phyloP scores from a whole-genome alignment of 768 basidiomycete species.

The Serendipita sp. region DNA sequence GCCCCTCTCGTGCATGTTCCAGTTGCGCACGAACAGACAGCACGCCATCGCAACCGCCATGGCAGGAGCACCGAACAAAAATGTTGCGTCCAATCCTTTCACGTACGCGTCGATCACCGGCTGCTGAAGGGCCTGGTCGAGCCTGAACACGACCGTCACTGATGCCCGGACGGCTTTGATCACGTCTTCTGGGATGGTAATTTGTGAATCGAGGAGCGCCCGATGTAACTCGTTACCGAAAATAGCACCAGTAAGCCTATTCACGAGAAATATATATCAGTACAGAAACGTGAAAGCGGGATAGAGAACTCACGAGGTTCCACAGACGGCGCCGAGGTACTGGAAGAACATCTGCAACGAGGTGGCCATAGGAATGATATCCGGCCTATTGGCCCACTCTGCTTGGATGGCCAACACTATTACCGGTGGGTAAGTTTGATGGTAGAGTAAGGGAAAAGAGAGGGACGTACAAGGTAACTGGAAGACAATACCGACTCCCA shows the following conservation, averaged over 20 bases:
- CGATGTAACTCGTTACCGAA: not conserved
- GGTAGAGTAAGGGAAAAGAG: not conserved
- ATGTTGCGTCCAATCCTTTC: not conserved
- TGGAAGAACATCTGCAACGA: constrained; percentile 7
- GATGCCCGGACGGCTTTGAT: not conserved
- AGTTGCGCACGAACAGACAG: not conserved
- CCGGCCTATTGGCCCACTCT: constrained; percentile 1
- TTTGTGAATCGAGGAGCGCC: not conserved
- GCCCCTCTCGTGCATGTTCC: not conserved
- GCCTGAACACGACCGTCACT: not conserved
- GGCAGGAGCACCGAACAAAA: not conserved
- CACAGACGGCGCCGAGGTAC: constrained; percentile 6
- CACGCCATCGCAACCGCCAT: not conserved
- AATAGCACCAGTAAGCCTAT: not conserved
- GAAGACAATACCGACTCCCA: constrained; percentile 13
- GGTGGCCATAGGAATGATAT: constrained; percentile 7
- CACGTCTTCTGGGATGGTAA: not conserved
- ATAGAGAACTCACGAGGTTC: not conserved
- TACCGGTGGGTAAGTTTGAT: not conserved
- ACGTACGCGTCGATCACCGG: not conserved
- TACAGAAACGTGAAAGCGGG: not conserved
- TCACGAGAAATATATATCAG: not conserved
- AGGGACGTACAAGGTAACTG: not conserved
- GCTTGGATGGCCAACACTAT: constrained; percentile 8
- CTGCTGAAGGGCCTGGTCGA: not conserved